phyloP scores from a whole-genome alignment of 441 rosid species.

The Erodium trifolium region DNA sequence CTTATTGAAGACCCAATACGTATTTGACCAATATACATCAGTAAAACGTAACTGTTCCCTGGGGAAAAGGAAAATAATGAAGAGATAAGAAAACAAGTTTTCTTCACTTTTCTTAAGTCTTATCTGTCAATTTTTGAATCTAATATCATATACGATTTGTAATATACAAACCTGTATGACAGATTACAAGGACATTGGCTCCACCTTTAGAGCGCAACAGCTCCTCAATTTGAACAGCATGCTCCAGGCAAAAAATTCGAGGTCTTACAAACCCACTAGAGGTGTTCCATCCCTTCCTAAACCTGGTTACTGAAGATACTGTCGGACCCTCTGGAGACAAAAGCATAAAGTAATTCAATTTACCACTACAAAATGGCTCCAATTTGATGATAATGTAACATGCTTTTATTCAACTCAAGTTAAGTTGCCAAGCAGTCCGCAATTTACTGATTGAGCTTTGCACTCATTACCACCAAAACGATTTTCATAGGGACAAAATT shows the following conservation, averaged over 20 bases:
- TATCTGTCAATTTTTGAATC: not conserved
- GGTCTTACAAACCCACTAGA: slow-evolving; percentile 60
- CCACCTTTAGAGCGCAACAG: slow-evolving; percentile 71
- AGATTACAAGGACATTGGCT: slow-evolving; percentile 62
- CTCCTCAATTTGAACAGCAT: slow-evolving; percentile 70
- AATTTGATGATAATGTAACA: slow-evolving; percentile 16
- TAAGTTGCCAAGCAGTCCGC: slow-evolving; percentile 8
- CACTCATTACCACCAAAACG: too few relatives aligned
- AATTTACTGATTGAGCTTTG: too few relatives aligned
- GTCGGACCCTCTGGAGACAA: slow-evolving; percentile 27
- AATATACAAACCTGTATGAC: slow-evolving; percentile 79
- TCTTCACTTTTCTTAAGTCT: not conserved
- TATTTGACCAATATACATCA: not conserved
- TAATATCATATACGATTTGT: not conserved
- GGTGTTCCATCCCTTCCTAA: slow-evolving; percentile 39
- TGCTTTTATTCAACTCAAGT: slow-evolving; percentile 5
- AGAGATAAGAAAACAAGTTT: not conserved
- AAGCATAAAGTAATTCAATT: slow-evolving; percentile 19
- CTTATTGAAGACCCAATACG: not conserved
- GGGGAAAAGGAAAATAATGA: not conserved
- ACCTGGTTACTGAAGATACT: slow-evolving; percentile 21
- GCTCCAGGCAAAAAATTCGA: slow-evolving; percentile 93
- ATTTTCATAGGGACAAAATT: too few relatives aligned
- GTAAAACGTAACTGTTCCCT: not conserved
- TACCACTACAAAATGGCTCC: slow-evolving; percentile 19